Base-by-base conservation (phyloP, 1,139 yeast genomes). In the Kluyveromyces marxianus region DNA sequence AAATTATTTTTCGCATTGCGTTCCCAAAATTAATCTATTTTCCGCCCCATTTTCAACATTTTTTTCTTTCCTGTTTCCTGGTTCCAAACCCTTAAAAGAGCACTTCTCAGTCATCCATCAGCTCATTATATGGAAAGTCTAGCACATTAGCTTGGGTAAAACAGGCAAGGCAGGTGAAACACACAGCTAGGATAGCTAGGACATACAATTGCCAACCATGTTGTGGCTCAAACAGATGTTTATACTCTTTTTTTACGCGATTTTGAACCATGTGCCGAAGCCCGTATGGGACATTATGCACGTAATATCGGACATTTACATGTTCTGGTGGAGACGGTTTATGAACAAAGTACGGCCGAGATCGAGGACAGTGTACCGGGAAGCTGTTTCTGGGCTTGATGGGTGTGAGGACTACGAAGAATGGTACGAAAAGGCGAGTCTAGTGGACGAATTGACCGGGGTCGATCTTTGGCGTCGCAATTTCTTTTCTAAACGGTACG, bases 401-500 rank as follows among this genome's bases (percentile, higher is more conserved):
- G 54, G 44, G 24, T 64, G 56, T 10, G 69, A 71, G 37, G 72
- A 70, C 28, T 82, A 77, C 59, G 75, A 70, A 38, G 84, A 80
- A 48, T 84, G 88, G 87, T 75, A 74, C 51, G 67, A 63, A 27
- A 72, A 74, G 3, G 86, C 86, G 1, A 65, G 69, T 3, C 74
- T 77, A 49, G 76, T 85, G 4, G 95, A 85, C 56, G 72, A 72
- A 46, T 65, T 82, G 27, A 79, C 86, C 0, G 84, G 84, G 38
- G 79, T 82, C 60, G 87, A 83, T 55, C 63, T 81, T 44, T 85
- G 95, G 96, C 72, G 97, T 50, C 88, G 88, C 53, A 87, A 89
- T 59, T 88, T 92, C 51, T 79, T 82, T 24, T 83, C 94, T 42
- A 77, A 77, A 48, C 81, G 85, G 56, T 92, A 89, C 59, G 98